These are phyloP conservation scores for Haplosporangium gracile DNA, from an alignment of 192 early-diverging fungal species.

Conservation along the genomic window DNA sequence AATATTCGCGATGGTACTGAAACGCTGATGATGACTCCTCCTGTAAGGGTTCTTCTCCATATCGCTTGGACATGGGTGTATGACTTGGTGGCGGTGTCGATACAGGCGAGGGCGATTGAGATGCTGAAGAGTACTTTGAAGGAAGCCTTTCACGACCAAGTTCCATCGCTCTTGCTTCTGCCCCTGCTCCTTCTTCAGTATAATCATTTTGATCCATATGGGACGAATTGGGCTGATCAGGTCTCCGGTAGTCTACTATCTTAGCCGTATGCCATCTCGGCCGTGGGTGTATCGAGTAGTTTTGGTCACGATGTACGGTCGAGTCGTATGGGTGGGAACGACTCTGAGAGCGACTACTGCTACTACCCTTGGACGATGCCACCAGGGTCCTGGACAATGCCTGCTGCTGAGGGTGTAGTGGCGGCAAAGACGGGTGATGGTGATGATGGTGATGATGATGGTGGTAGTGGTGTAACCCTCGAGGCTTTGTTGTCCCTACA, in stretches of 20 bases:
- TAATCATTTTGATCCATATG: background rate
- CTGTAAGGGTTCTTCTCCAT: background rate
- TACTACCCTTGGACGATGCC: background rate
- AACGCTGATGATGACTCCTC: background rate
- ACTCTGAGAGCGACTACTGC: background rate
- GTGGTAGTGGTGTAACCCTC: conserved; percentile 17
- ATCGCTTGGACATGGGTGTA: background rate
- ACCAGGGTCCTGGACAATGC: conserved; percentile 5
- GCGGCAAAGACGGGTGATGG: conserved; percentile 33
- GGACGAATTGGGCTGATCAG: background rate
- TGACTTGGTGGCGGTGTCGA: background rate
- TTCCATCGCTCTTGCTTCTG: background rate
- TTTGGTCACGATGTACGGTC: background rate
- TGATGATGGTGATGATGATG: conserved; percentile 52
- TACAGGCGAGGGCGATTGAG: background rate
- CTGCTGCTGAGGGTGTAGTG: conserved; percentile 45
- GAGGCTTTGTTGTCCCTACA: background rate
- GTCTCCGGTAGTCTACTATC: background rate
- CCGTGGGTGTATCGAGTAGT: background rate
- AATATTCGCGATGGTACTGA: background rate
- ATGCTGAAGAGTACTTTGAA: background rate
- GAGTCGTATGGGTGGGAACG: conserved; percentile 25
- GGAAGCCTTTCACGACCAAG: background rate
- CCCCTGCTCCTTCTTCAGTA: background rate
- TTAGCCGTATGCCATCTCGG: background rate